Evolutionary conservation across 441 rosid species (phyloP), one percentile per base, ranked within the genome.

Genomic region (Raphanus hybrid): DNA sequence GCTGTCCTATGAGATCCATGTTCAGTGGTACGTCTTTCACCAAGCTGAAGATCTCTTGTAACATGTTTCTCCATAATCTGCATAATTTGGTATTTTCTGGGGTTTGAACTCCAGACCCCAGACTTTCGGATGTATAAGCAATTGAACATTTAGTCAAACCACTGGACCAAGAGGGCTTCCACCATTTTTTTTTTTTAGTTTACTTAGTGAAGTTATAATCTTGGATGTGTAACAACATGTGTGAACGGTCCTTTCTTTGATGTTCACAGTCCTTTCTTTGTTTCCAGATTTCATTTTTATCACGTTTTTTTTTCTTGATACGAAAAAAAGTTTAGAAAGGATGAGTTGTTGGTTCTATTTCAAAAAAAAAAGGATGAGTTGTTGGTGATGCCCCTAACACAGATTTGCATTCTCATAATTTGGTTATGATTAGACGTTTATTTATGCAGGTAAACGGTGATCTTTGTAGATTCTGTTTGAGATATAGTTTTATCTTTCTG

Each of bases 381-480:
- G 80, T 84, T 95, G 77, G 67, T 86, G 59, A 86, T 95, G 63
- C 99, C 98, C 94, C 96, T 8, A 86, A 86, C 69, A 87, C 82
- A 72, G 99, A 92, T 86, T 86, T 95, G 86, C 99, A 92, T 67
- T 82, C 85, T 81, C 98, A 95, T 84, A 94, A 84, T 54, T 82
- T 95, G 83, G 86, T 92, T 64, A 20, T 26, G 80, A 84, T 86
- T 76, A 98, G 94, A 77, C 85, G 87, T 64, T 74, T 91, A 67
- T 90, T 90, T 79, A 39, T 95, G 71, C 97, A 95, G 80, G 99
- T 94, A 77, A 43, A 82, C 37, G 41, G 37, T 69, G 11, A 27
- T 72, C 54, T 73, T 73, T 59, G 11, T 66, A 29, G 32, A 2
- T 15, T 72, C 16, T 50, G 73, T 52, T 32, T 48, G 0, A 45